Conservation (phyloP, 2,329 filamentous ascomycete genomes). For the Colletotrichum sp. region DNA sequence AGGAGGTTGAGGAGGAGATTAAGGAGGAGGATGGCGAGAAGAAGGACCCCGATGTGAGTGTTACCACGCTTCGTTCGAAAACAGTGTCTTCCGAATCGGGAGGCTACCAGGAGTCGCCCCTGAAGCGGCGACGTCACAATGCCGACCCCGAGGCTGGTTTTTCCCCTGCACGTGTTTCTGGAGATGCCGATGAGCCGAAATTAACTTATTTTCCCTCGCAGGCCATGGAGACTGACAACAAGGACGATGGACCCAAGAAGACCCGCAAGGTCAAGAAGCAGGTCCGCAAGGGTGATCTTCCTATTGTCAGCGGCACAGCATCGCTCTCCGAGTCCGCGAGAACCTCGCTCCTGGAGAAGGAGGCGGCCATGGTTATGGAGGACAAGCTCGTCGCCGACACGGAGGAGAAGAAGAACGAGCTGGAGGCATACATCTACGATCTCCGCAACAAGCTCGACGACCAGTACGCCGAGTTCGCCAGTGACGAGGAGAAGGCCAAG, state of each 20-base stretch:
- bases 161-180: neutral
- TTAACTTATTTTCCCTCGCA: conserved; percentile 40
- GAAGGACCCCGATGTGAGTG: conserved; percentile 78
- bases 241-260: conserved; percentile 76
- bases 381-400: conserved; percentile 98
- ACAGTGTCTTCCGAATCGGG: neutral
- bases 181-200: conserved; percentile 10
- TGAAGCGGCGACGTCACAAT: conserved; percentile 6
- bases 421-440: conserved; percentile 97
- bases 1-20: conserved; percentile 94
- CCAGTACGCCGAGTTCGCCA: conserved; percentile 86
- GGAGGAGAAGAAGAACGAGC: conserved; percentile 99
- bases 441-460: conserved; percentile 95
- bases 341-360: conserved; percentile 76
- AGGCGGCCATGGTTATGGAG: conserved; percentile 92
- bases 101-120: neutral
- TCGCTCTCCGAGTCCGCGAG: conserved; percentile 76
- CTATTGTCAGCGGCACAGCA: conserved; percentile 82
- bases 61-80: conserved; percentile 13
- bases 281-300: conserved; percentile 94
- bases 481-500: conserved; percentile 89
- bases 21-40: conserved; percentile 64
- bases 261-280: conserved; percentile 99
- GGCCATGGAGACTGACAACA: conserved; percentile 87
- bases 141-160: neutral